Base-by-base conservation (phyloP, 176 grass and related monocot species). In the Alloteropsis semialata region DNA sequence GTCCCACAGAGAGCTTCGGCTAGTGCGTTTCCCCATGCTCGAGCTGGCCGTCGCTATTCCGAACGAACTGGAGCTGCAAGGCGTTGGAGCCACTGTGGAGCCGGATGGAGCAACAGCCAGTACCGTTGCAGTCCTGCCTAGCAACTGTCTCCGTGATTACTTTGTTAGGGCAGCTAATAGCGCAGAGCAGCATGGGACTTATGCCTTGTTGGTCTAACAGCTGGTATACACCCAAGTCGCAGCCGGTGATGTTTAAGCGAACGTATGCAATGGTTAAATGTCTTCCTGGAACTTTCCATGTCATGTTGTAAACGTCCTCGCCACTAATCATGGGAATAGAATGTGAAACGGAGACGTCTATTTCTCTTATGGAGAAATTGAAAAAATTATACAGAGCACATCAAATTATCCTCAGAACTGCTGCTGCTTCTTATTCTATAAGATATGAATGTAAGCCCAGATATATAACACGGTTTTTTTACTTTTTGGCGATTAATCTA, bases 51-150 rank as follows among this genome's bases (percentile, higher is more conserved):
- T n/a, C n/a, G n/a, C n/a, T n/a, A n/a, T 50, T 19, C 11, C 16
- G 34, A 24, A 80, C 6, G 34, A 86, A 78, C 9, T n/a, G 28
- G 1, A 69, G 15, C 46, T 21, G 39, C 0, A 59, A 4, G 24
- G 36, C 34, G 2, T 4, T 6, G 10, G 1, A 0, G 12, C 2
- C 2, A 10, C 0, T 2, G 0, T 1, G 0, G 8, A 5, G 0
- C 8, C 0, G 0, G 11, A 45, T 2, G 6, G 75, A 24, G 62
- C 75, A 86, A 33, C 73, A 86, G 6, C 59, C 84, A 0, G 37
- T 69, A 17, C 83, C 74, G 3, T 79, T 60, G 42, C 83, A 85
- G 2, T 85, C 0, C 46, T 65, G 44, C 39, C 49, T 85, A 18
- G 63, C 32, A 5, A 69, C 14, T 0, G 0, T 17, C 11, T 56